phyloP scores from a whole-genome alignment of 1,284 basidiomycete species.

The Somion occarium region DNA sequence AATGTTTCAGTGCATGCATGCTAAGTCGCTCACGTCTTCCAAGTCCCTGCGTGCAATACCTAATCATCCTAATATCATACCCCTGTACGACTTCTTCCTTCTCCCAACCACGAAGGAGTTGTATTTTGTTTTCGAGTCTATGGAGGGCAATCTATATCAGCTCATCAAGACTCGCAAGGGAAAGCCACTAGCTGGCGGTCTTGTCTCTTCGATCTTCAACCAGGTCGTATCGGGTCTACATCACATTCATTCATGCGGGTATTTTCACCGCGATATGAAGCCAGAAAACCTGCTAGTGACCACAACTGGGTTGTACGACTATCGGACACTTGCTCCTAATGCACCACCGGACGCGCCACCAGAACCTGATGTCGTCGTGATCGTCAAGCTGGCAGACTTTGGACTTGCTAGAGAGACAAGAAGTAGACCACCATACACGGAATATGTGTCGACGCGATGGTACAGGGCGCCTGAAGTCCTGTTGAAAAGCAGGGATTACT shows the following conservation, averaged over 20 bases:
- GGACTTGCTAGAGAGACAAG: constrained; percentile 91
- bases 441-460: constrained; percentile 99
- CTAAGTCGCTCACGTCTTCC: constrained; percentile 16
- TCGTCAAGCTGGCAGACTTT: constrained; percentile 98
- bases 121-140: constrained; percentile 99
- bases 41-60: constrained; percentile 93
- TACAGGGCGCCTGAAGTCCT: constrained; percentile 98
- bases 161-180: constrained; percentile 97
- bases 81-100: constrained; percentile 98
- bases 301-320: constrained; percentile 96
- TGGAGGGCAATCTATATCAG: constrained; percentile 99
- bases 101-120: constrained; percentile 91
- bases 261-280: constrained; percentile 99
- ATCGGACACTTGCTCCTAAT: constrained; percentile 71
- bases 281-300: constrained; percentile 99
- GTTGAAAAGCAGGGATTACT: constrained; percentile 88
- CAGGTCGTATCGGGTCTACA: constrained; percentile 90
- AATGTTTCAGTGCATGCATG: constrained; percentile 10
- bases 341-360: constrained; percentile 54
- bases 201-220: constrained; percentile 92
- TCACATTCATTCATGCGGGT: constrained; percentile 91
- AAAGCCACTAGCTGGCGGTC: constrained; percentile 88
- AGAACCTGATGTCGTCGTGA: constrained; percentile 94
- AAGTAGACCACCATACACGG: constrained; percentile 92
- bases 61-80: constrained; percentile 96